phyloP scores from a whole-genome alignment of 768 basidiomycete species.

The Albatrellus ellisii region DNA sequence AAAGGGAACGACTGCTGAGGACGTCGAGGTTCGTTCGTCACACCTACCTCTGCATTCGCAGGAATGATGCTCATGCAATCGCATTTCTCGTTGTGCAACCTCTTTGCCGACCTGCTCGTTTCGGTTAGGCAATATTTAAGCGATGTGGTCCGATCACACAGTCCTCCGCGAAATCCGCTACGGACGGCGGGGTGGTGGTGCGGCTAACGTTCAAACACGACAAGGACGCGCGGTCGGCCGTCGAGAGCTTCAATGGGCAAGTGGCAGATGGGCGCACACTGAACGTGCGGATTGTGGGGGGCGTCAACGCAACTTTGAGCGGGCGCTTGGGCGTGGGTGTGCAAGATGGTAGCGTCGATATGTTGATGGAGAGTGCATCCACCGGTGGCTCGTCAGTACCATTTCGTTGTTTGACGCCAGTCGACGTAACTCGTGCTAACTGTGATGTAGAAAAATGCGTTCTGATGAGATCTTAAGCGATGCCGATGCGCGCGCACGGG shows the following conservation, averaged over 20 bases:
- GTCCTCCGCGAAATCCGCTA: conserved; percentile 8
- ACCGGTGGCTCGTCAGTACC: conserved; percentile 11
- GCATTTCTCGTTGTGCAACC: background rate
- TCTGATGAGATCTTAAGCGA: conserved; percentile 13
- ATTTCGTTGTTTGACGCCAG: background rate
- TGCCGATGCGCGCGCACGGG: conserved; percentile 12
- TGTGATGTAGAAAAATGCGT: conserved; percentile 11
- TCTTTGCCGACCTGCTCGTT: background rate
- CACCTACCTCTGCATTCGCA: background rate
- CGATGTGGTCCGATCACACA: conserved; percentile 13
- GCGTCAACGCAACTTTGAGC: conserved; percentile 13
- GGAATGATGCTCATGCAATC: background rate
- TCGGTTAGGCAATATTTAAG: conserved; percentile 13
- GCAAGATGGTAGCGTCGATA: conserved; percentile 12
- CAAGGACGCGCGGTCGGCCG: conserved; percentile 12
- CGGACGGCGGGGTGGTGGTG: conserved; percentile 11
- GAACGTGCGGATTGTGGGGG: conserved; percentile 12
- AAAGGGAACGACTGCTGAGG: conserved; percentile 14
- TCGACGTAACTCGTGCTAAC: background rate
- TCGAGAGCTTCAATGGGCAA: conserved; percentile 10
- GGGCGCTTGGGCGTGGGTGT: conserved; percentile 12
- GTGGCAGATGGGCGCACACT: conserved; percentile 14
- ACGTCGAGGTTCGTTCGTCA: conserved; percentile 10
- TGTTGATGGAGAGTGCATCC: conserved; percentile 8
- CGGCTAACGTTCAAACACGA: conserved; percentile 14